Evolutionary conservation across 2,329 filamentous ascomycete species (phyloP).

Genomic region (Thielaviopsis euricoi): DNA sequence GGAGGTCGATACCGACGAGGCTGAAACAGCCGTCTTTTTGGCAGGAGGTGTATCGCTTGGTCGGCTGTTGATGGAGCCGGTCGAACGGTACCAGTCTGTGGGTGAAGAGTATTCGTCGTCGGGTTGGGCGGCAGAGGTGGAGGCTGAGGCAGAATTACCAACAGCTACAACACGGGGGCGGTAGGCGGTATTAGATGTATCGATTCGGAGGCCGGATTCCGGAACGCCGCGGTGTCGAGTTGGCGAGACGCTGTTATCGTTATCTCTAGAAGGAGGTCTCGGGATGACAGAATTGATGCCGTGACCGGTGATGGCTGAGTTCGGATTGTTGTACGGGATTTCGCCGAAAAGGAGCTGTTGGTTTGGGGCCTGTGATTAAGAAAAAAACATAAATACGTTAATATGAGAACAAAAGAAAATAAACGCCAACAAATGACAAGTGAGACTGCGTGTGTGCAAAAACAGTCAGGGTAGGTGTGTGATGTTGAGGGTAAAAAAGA

Average conservation of each 20-base stretch:
- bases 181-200: constrained; percentile 16
- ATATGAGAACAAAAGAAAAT: background rate
- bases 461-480: background rate
- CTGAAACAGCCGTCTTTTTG: background rate
- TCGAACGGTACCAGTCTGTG: constrained; percentile 45
- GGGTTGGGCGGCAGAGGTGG: constrained; percentile 29
- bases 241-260: constrained; percentile 14
- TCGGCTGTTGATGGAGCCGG: constrained; percentile 14
- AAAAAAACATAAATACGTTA: background rate
- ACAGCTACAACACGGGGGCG: background rate
- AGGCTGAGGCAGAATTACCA: background rate
- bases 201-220: constrained; percentile 48
- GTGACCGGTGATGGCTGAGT: constrained; percentile 42
- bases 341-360: constrained; percentile 47
- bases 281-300: constrained; percentile 28
- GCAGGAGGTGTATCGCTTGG: background rate
- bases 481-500: background rate
- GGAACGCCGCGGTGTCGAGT: constrained; percentile 45
- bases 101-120: constrained; percentile 46
- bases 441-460: background rate
- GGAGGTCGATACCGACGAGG: background rate
- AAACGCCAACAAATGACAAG: background rate
- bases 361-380: background rate
- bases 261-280: background rate
- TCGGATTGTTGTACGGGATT: constrained; percentile 30